Evolutionary conservation across 345 rosid species (phyloP), one percentile per base, ranked within the genome.

Genomic region (Boechera stricta): DNA sequence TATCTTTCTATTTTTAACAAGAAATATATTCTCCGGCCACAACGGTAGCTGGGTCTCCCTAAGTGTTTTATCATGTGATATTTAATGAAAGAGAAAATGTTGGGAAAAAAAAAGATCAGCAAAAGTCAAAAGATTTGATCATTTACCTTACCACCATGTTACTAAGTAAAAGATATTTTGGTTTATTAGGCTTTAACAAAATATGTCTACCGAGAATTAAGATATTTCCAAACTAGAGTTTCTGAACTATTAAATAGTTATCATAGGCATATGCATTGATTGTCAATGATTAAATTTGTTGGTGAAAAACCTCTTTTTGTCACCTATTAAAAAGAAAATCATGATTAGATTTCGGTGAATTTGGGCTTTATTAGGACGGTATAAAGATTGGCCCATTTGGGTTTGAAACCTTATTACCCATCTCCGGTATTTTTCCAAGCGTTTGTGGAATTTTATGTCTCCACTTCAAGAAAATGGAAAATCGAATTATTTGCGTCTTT

Each of bases 21-120:
- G 52, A 39, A 58, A 9, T 5, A 77, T 66, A 61, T 67, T 53
- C 29, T 44, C 62, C 39, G 51, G 70, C 59, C 59, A 67, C 36
- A 67, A 67, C 42, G 6, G 0, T 18, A 15, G 57, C 60, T 67
- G 47, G 54, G 67, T 51, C 35, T 67, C 35, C 11, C 39, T 7
- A 61, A 47, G 55, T 67, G 57, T 53, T 61, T 69, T 76, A 47
- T 63, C 60, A 56, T 28, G 38, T 71, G 71, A 71, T 67, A 39
- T 49, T 67, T 16, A 58, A 36, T 39, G 62, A 0, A 57, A 56
- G 56, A n/a, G 18, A 9, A 15, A 74, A 35, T 29, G n/a, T 10
- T 3, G 16, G 2, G 5, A 18, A 12, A n/a, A 29, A 0, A 16
- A 5, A 9, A 29, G 7, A 4, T 41, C 5, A 4, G 26, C 51